Base-by-base conservation (phyloP, 78 protist species). In the Dictyostelium brefeldianum region DNA sequence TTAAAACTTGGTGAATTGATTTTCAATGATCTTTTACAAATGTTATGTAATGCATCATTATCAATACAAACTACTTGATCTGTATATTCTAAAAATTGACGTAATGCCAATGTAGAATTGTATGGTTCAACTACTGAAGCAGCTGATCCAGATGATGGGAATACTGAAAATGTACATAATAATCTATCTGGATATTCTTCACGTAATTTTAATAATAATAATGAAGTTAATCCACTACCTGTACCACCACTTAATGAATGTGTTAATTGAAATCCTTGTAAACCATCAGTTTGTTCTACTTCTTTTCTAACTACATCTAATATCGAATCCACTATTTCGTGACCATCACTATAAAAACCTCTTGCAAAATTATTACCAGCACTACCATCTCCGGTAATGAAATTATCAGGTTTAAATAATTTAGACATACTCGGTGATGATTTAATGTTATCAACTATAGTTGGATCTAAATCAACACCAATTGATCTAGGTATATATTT, bases 241-340 rank as follows among this genome's bases (percentile, higher is more conserved):
- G 99, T 99, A 41, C 99, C 99, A 54, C 99, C 99, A 47, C 99
- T 99, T 46, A 99, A 96, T 17, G 99, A 99, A 98, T 99, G 99
- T 9, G 98, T 50, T 29, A 98, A 81, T 89, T 98, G 99, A 98
- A 99, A 98, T 65, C 99, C 99, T 94, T 99, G 99, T 15, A 99
- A 97, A 90, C 99, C 97, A 82, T 99, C 99, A 91, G 98, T 96
- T 51, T 59, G 17, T 96, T 98, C 99, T 27, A 99, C 99, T 94
- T 98, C 99, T 94, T 97, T 98, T 83, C 99, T 97, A 20, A 98
- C 97, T 43, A 97, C 97, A 53, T 99, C 99, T 25, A 99, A 96
- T 5, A 98, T 98, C 6, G 95, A 62, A 78, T 99, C 99, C 69
- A 98, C 95, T 53, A 98, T 89, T 90, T 98, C 99, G 29, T 98